Conservation (phyloP, 2,329 filamentous ascomycete species). For the Westerdykella ornata region DNA sequence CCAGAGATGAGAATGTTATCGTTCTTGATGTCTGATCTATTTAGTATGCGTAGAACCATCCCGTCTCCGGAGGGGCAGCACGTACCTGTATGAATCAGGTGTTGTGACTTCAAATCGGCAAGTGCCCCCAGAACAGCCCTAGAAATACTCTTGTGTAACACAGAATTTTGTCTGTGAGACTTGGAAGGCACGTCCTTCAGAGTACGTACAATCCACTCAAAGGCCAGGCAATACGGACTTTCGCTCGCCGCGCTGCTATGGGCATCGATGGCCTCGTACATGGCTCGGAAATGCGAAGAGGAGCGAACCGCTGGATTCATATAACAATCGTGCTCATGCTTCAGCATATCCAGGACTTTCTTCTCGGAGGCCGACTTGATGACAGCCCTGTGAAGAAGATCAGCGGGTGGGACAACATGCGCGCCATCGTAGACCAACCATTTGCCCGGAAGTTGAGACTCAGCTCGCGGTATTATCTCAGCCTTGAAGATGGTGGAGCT, state of each 20-base stretch:
- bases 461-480: constrained; percentile 3
- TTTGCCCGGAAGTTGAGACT: constrained; percentile 2
- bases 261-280: constrained; percentile 2
- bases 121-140: constrained; percentile 1
- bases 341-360: constrained; percentile 1
- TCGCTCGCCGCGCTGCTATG: neutral
- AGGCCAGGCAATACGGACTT: constrained; percentile 2
- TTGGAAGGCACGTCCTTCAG: constrained; percentile 3
- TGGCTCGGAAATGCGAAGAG: constrained; percentile 2
- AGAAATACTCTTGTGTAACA: constrained; percentile 2
- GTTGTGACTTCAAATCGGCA: constrained; percentile 2
- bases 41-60: neutral
- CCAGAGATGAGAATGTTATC: constrained; percentile 5
- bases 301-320: constrained; percentile 2
- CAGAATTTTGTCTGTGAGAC: constrained; percentile 1
- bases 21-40: constrained; percentile 2
- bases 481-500: constrained; percentile 5
- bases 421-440: constrained; percentile 2
- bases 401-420: neutral
- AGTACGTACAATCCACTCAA: constrained; percentile 4
- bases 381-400: neutral
- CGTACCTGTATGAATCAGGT: constrained; percentile 3
- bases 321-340: constrained; percentile 4
- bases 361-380: constrained; percentile 2
- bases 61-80: neutral